Base-by-base conservation (phyloP, 257 asterid species). In the Solanum ahanhuiri region DNA sequence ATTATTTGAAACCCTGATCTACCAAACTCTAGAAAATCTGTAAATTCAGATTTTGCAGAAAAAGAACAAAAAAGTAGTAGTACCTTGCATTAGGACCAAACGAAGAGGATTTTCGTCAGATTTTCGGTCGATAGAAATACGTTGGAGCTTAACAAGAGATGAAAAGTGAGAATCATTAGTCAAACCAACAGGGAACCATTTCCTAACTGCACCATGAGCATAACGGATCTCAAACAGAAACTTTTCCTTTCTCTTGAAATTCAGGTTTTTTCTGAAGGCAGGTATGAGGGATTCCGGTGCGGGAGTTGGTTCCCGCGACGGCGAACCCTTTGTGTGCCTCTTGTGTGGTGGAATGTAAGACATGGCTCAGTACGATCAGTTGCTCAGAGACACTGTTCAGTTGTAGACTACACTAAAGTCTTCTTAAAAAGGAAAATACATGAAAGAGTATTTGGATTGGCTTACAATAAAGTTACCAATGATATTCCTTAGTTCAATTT, bases 181-280 rank as follows among this genome's bases (percentile, higher is more conserved):
- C 86, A 90, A 79, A 43, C 94, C 93, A 86, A 90, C 93, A 1
- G 90, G 87, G 85, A 93, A 91, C 95, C 95, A 93, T 86, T 66
- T 93, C 4, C 83, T 81, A 58, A 88, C 85, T 30, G 92, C 87
- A 85, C 67, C 71, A 11, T 87, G 83, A 20, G 88, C 91, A 39
- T 85, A 91, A 25, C 83, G 33, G 23, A 89, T 83, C 41, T 8
- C 57, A 57, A 43, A 30, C 75, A 30, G 54, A 41, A 23, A 28
- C 79, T 87, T 84, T 25, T 69, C 87, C 82, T 75, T 51, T 23
- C 69, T 45, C 35, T 85, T 85, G 25, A 31, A 30, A 60, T 33
- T 43, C 2, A 84, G 67, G 30, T 33, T 70, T 20, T 12, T 70
- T 10, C 30, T 73, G 14, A 71, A 85, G 43, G 30, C 23, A 12